Conservation (phyloP, 345 rosid genomes). For the Syzygium aqueum region DNA sequence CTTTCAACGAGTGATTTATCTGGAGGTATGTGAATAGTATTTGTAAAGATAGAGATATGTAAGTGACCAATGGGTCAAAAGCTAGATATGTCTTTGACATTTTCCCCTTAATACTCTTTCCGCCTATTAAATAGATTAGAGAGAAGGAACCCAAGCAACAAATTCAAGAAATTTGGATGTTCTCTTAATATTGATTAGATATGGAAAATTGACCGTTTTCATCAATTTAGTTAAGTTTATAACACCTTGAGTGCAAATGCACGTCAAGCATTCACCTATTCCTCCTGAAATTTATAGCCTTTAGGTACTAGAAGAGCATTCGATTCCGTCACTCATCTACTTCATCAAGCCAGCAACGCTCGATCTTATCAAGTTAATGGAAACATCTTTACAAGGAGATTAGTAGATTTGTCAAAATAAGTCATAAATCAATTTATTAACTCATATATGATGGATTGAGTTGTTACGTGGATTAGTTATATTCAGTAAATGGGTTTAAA, state of each 20-base stretch:
- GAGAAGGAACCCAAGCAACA: background rate
- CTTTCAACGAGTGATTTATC: background rate
- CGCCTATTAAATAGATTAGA: background rate
- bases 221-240: background rate
- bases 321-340: no score
- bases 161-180: background rate
- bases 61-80: background rate
- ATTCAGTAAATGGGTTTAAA: no score
- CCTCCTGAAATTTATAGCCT: background rate
- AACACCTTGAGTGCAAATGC: background rate
- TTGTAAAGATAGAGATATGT: background rate
- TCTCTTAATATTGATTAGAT: background rate
- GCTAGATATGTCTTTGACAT: background rate
- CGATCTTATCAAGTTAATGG: no score
- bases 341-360: no score
- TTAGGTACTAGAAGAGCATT: background rate
- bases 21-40: background rate
- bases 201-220: background rate
- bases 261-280: background rate
- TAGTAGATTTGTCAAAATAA: background rate
- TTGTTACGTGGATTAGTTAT: no score
- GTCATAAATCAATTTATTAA: no score
- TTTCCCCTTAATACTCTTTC: background rate
- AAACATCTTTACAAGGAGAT: background rate
- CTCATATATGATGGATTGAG: no score